Evolutionary conservation across 352 stramenopile species (phyloP).

Genomic region (Globisporangium spinosum): DNA sequence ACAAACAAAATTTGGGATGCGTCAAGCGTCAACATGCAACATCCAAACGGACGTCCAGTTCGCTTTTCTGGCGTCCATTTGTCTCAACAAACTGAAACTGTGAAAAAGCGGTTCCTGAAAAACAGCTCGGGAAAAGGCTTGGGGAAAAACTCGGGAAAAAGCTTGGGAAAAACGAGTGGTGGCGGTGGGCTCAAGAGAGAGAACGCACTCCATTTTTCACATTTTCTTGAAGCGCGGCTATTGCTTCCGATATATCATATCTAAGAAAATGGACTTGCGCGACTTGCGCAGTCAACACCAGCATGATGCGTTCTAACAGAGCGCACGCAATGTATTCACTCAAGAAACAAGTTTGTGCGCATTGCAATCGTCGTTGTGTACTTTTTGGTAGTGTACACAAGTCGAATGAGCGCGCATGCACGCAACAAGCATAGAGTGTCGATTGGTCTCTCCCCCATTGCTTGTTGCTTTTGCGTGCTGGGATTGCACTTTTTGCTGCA

Average conservation of each 20-base stretch:
- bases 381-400: background rate
- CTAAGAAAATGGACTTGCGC: background rate
- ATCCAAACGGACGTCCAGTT: background rate
- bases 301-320: background rate
- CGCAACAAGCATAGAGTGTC: background rate
- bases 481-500: background rate
- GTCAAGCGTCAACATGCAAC: background rate
- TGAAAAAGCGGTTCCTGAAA: background rate
- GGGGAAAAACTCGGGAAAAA: background rate
- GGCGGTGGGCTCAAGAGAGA: background rate
- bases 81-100: background rate
- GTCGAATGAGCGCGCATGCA: background rate
- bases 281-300: background rate
- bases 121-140: background rate
- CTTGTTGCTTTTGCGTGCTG: background rate
- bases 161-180: background rate
- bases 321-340: background rate
- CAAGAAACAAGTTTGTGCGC: background rate
- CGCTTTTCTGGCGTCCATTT: background rate
- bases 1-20: background rate
- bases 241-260: background rate
- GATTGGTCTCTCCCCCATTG: background rate
- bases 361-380: background rate
- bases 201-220: background rate
- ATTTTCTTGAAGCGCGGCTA: background rate